Percentiles rank a stretch among this genome's conserved stretches.
These are phyloP conservation scores for Dendrocalamus sinicus DNA, from an alignment of 176 grass and related monocot species.

Conservation along the genomic window DNA sequence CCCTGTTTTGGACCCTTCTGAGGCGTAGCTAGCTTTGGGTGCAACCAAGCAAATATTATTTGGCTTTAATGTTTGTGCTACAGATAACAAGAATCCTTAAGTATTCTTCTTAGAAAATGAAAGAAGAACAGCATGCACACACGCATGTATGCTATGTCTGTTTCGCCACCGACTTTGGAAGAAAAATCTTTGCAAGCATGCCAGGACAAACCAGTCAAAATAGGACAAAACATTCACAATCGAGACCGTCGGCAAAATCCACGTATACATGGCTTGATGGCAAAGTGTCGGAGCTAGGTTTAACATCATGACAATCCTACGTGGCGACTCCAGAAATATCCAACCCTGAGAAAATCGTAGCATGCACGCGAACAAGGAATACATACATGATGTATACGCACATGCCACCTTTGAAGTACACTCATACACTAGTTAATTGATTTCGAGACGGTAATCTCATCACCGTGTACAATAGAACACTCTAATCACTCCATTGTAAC, in stretches of 20 bases:
- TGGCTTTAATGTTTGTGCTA: too few species aligned
- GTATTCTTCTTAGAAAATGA: not conserved
- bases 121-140: not conserved
- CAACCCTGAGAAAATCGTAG: constrained; percentile 31
- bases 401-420: constrained; percentile 28
- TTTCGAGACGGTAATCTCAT: not conserved
- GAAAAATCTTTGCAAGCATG: not conserved
- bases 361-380: constrained; percentile 47
- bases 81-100: not conserved
- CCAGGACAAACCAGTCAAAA: not conserved
- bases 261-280: constrained; percentile 37
- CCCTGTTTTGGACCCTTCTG: not conserved
- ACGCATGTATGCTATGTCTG: not conserved
- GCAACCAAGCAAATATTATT: not conserved
- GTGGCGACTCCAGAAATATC: constrained; percentile 28
- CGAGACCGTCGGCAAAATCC: constrained; percentile 20
- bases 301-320: constrained; percentile 40
- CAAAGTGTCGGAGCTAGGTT: constrained; percentile 30
- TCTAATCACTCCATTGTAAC: not conserved
- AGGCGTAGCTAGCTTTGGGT: not conserved
- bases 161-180: constrained; percentile 1
- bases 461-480: constrained; percentile 10
- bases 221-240: not conserved
- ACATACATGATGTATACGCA: constrained; percentile 32
- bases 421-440: not conserved